Evolutionary conservation across 768 basidiomycete species (phyloP), one percentile per base, ranked within the genome.

Genomic region (Termitomyces sp.): DNA sequence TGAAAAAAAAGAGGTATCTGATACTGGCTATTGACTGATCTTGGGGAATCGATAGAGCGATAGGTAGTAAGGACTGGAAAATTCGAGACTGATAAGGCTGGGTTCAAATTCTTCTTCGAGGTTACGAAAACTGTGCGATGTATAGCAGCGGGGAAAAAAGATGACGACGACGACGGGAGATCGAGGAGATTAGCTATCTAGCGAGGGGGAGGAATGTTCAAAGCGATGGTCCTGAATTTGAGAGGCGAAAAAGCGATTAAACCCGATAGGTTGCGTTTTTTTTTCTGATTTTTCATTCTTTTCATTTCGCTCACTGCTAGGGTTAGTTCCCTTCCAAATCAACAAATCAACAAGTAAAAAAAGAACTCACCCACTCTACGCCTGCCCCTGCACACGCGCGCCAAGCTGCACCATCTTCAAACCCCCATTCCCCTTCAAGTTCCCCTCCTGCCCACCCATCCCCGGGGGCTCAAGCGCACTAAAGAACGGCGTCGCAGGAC

Each of bases 401-500:
- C 48, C 34, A 32, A 48, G 8, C 47, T 34, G 30, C 9, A 3
- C n/a, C 32, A 48, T 34, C 32, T 48, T 34, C 32, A 48, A 48
- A 5, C 47, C 19, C 32, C 47, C 47, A 10, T 16, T 21, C 19
- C 30, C 30, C 12, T 47, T 47, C n/a, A 46, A 30, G 30, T 35
- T 35, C 16, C 34, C 47, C 16, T 50, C 49, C 23, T 21, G 23
- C 23, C 19, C 50, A 17, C 35, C 49, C 28, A 40, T 51, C 3
- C 61, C 61, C n/a, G 47, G 68, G 62, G 87, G 87, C 12, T 82
- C 80, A 64, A 88, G 86, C 8, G 82, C 80, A 27, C 81, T 80
- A 69, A 87, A 84, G 71, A 86, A 88, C 11, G 86, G 86, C 11
- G 86, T 88, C 11, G 84, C 79, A 17, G 86, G 86, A 64, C 86